Base-by-base conservation (phyloP, 2,329 filamentous ascomycete genomes). In the Zasmidium angulare region DNA sequence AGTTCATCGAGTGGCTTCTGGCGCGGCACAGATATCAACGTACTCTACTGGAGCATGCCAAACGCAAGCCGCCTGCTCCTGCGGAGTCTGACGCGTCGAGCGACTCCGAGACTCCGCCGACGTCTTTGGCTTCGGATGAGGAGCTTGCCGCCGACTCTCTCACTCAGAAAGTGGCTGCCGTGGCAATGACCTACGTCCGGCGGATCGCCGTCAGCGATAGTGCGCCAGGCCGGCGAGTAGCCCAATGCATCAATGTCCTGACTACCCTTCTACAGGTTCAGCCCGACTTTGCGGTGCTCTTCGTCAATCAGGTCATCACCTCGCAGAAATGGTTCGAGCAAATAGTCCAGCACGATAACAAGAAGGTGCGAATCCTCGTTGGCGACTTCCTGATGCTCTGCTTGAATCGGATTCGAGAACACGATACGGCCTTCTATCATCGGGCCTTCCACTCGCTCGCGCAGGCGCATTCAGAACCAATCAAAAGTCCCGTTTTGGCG, bases 1-100 rank as follows among this genome's bases (percentile, higher is more conserved):
- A 20, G 7, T 67, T 69, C 40, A 51, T 65, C 46, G 46, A 62
- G 21, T 69, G 66, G 66, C 52, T 68, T 29, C 20, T 62, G 48
- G 26, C 46, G 21, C 57, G 53, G 9, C 56, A 43, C 36, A 43
- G 36, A 19, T 3, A 43, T 19, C 7, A 43, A 3, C n/a, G n/a
- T 17, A 43, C 20, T 26, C 7, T 19, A 26, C 17, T 14, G 48
- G 51, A 14, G 22, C 31, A 21, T n/a, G 46, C 17, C n/a, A 17
- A 4, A 3, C 36, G 36, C 36, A 43, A 43, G 36, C n/a, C 36
- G 36, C 3, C 36, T 17, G 36, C 36, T 17, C n/a, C 36, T 3
- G 36, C 36, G 14, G 36, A 19, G 36, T 43, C 50, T 19, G 48
- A 31, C 48, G 52, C 47, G 11, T 53, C 56, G 12, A 56, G 31